phyloP scores from a whole-genome alignment of 1,139 yeast genomes.

The Geotrichum reessii region DNA sequence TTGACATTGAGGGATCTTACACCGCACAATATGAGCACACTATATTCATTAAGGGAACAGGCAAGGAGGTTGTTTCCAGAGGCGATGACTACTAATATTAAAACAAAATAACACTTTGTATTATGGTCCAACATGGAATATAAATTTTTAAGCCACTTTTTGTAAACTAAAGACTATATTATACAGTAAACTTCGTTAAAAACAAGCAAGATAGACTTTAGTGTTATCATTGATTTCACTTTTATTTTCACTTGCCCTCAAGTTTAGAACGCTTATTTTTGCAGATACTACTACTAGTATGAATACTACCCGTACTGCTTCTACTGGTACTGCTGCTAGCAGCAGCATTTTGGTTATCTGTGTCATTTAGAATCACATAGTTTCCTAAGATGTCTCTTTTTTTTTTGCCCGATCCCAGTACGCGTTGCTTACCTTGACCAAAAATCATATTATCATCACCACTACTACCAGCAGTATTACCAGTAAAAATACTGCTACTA shows the following conservation, averaged over 20 bases:
- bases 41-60: slow-evolving; percentile 78
- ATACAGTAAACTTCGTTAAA: background rate
- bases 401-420: background rate
- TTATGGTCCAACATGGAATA: background rate
- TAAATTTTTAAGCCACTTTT: background rate
- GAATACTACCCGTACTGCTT: too few relatives aligned
- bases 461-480: background rate
- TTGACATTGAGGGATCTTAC: slow-evolving; percentile 75
- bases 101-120: background rate
- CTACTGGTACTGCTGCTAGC: background rate
- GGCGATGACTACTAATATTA: slow-evolving; percentile 75
- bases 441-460: background rate
- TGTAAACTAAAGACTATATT: background rate
- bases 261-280: background rate
- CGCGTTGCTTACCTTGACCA: background rate
- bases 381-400: background rate
- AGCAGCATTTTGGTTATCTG: background rate
- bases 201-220: background rate
- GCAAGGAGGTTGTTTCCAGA: slow-evolving; percentile 88
- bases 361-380: background rate
- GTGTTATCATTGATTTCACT: background rate
- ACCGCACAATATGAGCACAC: slow-evolving; percentile 98
- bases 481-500: background rate
- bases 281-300: background rate
- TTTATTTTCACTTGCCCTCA: background rate